Conservation (phyloP, 345 rosid species). For the Euphorbia pulcherrima region DNA sequence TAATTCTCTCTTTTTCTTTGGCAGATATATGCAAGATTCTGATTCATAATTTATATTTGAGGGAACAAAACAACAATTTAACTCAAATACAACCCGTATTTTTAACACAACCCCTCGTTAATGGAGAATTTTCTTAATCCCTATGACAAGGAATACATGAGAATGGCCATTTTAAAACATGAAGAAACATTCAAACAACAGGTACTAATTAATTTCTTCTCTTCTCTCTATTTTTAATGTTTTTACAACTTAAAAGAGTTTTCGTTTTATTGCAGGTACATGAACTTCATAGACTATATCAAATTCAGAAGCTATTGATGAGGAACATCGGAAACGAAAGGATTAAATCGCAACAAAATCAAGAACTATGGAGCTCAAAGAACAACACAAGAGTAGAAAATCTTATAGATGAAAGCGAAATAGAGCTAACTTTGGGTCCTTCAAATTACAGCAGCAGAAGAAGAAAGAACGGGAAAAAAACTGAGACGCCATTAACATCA, state of each 20-base stretch:
- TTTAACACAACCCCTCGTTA: not conserved
- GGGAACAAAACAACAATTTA: no score
- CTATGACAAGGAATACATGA: slow-evolving; percentile 79
- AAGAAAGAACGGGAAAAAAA: slow-evolving; percentile 41
- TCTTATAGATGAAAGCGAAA: slow-evolving; percentile 69
- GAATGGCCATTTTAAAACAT: slow-evolving; percentile 86
- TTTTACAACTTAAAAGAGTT: no score
- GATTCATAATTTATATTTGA: not conserved
- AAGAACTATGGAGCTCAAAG: slow-evolving; percentile 17
- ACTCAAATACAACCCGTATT: no score
- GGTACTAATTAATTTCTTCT: slow-evolving; percentile 39
- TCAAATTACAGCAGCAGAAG: slow-evolving; percentile 30
- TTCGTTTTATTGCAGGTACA: slow-evolving; percentile 45
- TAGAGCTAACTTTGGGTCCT: slow-evolving; percentile 83
- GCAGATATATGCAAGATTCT: slow-evolving; percentile 1
- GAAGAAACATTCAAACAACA: slow-evolving; percentile 96
- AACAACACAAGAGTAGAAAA: slow-evolving; percentile 27
- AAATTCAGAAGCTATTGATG: slow-evolving; percentile 78
- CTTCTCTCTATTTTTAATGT: not conserved
- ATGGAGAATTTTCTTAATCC: slow-evolving; percentile 79
- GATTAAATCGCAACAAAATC: slow-evolving; percentile 1
- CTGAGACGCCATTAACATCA: slow-evolving; percentile 35
- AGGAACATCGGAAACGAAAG: slow-evolving; percentile 39
- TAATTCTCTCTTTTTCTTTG: slow-evolving; percentile 1
- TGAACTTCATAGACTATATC: slow-evolving; percentile 87